Percentiles rank a stretch among this genome's conserved stretches.
These are phyloP conservation scores for Saprolegnia parasitica DNA, from an alignment of 352 stramenopile genomes.

Conservation along the genomic window DNA sequence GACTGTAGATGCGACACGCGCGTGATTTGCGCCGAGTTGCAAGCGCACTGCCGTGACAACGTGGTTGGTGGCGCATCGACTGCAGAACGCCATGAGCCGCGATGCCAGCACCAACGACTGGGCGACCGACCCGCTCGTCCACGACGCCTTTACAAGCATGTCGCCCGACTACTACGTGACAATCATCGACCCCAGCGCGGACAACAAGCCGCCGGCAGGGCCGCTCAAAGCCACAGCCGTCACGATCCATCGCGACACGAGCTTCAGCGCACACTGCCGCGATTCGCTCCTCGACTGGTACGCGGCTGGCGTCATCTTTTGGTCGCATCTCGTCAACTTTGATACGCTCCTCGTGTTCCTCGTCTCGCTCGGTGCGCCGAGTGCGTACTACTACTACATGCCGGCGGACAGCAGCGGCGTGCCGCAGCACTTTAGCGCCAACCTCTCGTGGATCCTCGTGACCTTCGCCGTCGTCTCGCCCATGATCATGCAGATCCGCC, in stretches of 20 bases:
- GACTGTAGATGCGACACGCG: too few species aligned
- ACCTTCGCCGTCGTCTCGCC: slow-evolving; percentile 76
- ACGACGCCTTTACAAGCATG: not conserved
- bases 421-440: slow-evolving; percentile 49
- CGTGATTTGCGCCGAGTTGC: too few species aligned
- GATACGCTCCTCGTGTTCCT: slow-evolving; percentile 68
- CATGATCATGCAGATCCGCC: slow-evolving; percentile 86
- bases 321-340: slow-evolving; percentile 67
- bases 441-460: slow-evolving; percentile 82
- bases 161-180: not conserved
- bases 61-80: too few species aligned
- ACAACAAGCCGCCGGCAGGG: not conserved
- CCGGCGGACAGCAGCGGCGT: slow-evolving; percentile 30
- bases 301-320: slow-evolving; percentile 69
- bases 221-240: not conserved
- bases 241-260: not conserved
- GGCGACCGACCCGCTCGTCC: not conserved
- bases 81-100: too few species aligned
- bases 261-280: slow-evolving; percentile 30
- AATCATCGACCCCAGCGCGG: not conserved
- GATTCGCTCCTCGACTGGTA: slow-evolving; percentile 73
- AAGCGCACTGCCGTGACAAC: too few species aligned
- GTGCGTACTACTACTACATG: slow-evolving; percentile 42
- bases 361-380: slow-evolving; percentile 52
- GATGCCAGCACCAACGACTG: not conserved